Conservation (phyloP, 2,329 filamentous ascomycete species). For the Xylariaceae sp. region DNA sequence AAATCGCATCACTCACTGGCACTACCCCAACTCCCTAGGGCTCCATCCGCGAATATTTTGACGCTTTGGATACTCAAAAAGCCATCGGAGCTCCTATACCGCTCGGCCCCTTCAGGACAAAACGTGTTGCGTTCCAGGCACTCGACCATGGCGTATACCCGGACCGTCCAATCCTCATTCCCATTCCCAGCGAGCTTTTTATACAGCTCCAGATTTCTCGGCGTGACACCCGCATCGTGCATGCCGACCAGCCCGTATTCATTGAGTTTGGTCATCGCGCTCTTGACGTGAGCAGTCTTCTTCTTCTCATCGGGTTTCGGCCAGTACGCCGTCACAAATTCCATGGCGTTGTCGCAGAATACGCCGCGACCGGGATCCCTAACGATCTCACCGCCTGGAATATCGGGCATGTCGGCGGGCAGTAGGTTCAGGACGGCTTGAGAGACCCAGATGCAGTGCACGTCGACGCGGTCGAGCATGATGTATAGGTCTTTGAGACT, state of each 20-base stretch:
- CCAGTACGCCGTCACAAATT: slow-evolving; percentile 53
- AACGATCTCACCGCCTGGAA: slow-evolving; percentile 62
- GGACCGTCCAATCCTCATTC: slow-evolving; percentile 53
- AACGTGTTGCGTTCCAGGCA: slow-evolving; percentile 61
- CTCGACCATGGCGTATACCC: slow-evolving; percentile 67
- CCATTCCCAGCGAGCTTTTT: slow-evolving; percentile 45
- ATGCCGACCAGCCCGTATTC: slow-evolving; percentile 64
- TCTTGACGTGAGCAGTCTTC: slow-evolving; percentile 52
- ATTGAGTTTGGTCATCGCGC: slow-evolving; percentile 60
- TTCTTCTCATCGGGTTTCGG: slow-evolving; percentile 51
- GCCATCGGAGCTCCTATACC: slow-evolving; percentile 41
- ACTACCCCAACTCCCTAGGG: slow-evolving; percentile 67
- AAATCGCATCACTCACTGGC: too few relatives aligned
- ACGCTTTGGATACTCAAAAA: slow-evolving; percentile 58
- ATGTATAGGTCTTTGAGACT: slow-evolving; percentile 55
- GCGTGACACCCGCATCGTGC: slow-evolving; percentile 62
- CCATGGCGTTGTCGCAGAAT: slow-evolving; percentile 72
- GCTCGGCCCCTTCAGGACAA: slow-evolving; percentile 50
- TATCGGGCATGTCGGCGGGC: slow-evolving; percentile 45
- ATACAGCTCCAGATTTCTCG: slow-evolving; percentile 52
- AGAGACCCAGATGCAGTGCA: slow-evolving; percentile 68
- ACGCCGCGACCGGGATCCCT: slow-evolving; percentile 60
- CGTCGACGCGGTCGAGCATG: slow-evolving; percentile 67
- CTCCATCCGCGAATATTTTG: slow-evolving; percentile 68
- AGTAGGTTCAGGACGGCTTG: slow-evolving; percentile 59